Evolutionary conservation across 371 early-diverging fungal species (phyloP), one percentile per base, ranked within the genome.

Genomic region (Rhizopus stolonifer): DNA sequence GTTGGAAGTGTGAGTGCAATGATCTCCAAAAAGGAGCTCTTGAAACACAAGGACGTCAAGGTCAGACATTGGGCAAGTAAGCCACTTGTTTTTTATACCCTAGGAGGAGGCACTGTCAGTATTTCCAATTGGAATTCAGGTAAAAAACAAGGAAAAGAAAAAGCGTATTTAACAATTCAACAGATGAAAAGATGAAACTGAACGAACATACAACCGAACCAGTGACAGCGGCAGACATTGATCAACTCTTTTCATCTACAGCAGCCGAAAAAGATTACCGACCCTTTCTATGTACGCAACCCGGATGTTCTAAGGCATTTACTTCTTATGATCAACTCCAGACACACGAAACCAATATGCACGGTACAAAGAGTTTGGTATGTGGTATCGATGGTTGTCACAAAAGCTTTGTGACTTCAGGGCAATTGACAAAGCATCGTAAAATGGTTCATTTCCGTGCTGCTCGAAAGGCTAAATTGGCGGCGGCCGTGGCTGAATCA

Each of bases 381-480:
- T 77, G 77, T 49, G 74, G 74, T 4, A 74, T 77, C 17, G 72
- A 77, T 57, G 72, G 74, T 0, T 77, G 77, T 46, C 69, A 67
- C 26, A 73, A 74, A 56, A 69, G 77, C 26, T 77, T 77, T 58
- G 77, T 69, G 22, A 77, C 77, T 1, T 51, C 73, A 3, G 77
- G 77, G 5, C 77, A 77, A 33, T 46, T 77, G 17, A 77, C 73
- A 31, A 77, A 77, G 23, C 77, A 77, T 57, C 69, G 73, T 33
- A 77, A 77, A 47, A 77, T 77, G 77, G 77, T 77, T n/a, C 77
- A 77, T 58, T 77, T 70, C 26, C 64, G 77, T 43, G 70, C 72
- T 3, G 70, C 72, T 8, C 59, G 72, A 24, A 76, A 76, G 48
- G 70, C 68, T 1, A 76, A 76, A 26, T 40, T 69, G 14, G 62